phyloP scores from a whole-genome alignment of 441 rosid genomes.

The Populus tomentosa region DNA sequence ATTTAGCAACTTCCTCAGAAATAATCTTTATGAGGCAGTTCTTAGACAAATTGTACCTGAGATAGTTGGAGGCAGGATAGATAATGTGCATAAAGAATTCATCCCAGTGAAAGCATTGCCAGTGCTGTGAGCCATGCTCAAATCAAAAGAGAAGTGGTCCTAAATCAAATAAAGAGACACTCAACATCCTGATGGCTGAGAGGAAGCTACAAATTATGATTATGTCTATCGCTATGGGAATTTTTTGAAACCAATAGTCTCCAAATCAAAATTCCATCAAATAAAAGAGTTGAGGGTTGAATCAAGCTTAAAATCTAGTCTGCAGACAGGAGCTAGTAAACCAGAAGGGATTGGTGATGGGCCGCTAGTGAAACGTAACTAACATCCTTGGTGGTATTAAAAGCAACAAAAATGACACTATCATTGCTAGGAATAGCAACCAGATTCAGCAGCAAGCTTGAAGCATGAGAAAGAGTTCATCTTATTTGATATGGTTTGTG shows the following conservation, averaged over 20 bases:
- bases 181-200: neutral
- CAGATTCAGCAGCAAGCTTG: neutral
- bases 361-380: neutral
- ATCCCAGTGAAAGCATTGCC: neutral
- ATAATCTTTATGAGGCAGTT: neutral
- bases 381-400: neutral
- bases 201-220: neutral
- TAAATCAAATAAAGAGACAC: neutral
- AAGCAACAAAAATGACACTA: neutral
- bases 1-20: neutral
- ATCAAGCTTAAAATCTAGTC: neutral
- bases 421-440: neutral
- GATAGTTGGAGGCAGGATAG: neutral
- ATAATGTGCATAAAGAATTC: neutral
- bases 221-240: neutral
- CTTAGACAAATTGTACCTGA: neutral
- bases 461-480: neutral
- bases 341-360: neutral
- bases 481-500: neutral
- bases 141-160: neutral
- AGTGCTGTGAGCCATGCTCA: neutral
- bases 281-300: neutral
- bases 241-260: neutral
- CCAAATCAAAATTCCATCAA: neutral
- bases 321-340: neutral